These are phyloP conservation scores for Silene conica DNA, from an alignment of 148 eudicot species.

Conservation along the genomic window DNA sequence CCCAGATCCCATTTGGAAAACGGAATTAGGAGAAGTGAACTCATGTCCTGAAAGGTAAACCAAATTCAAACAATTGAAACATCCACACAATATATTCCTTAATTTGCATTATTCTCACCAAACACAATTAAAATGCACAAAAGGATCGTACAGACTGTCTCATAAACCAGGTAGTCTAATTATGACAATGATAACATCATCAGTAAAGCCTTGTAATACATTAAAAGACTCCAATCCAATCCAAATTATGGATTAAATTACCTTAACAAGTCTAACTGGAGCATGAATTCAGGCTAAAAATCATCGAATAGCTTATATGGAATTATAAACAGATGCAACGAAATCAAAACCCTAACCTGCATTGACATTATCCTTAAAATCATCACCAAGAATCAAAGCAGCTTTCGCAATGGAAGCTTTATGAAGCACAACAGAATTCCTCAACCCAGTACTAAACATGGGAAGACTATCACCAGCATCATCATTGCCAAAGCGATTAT, in stretches of 20 bases:
- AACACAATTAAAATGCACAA: background rate
- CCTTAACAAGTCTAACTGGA: background rate
- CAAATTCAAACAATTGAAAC: constrained; percentile 1
- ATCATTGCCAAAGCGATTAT: background rate
- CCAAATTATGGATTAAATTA: background rate
- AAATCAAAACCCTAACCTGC: constrained; percentile 20
- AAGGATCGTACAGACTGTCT: background rate
- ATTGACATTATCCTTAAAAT: constrained; percentile 10
- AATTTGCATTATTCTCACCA: background rate
- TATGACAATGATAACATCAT: background rate
- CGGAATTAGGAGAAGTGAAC: constrained; percentile 37
- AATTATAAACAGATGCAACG: too few relatives aligned
- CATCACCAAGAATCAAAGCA: constrained; percentile 40
- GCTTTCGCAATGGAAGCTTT: constrained; percentile 55
- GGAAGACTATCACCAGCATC: constrained; percentile 24
- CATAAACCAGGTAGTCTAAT: background rate
- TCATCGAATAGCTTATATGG: too few relatives aligned
- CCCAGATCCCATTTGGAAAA: constrained; percentile 91
- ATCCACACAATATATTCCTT: background rate
- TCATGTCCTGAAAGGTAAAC: constrained; percentile 19
- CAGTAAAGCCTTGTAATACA: background rate
- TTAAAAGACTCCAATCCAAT: background rate
- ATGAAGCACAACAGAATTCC: constrained; percentile 47
- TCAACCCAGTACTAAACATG: constrained; percentile 50
- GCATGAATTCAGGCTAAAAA: background rate